phyloP scores from a whole-genome alignment of 140 eudicot genomes.

The Bidens hawaiensis region DNA sequence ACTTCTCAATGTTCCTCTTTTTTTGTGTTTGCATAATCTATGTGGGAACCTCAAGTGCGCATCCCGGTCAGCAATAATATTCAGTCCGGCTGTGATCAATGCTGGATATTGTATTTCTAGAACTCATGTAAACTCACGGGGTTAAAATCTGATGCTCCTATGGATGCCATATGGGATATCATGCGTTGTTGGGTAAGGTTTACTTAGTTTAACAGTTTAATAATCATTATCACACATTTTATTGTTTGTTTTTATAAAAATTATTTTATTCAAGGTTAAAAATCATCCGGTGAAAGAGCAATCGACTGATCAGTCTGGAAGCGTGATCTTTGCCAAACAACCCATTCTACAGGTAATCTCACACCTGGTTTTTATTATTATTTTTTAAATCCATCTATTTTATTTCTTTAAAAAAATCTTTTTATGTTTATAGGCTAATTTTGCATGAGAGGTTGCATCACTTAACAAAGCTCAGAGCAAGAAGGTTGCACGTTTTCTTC shows the following conservation, averaged over 20 bases:
- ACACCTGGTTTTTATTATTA: background rate
- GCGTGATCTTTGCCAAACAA: too few relatives aligned
- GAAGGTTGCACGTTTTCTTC: too few relatives aligned
- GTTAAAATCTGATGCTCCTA: slow-evolving; percentile 83
- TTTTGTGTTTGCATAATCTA: slow-evolving; percentile 83
- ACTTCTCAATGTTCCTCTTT: slow-evolving; percentile 84
- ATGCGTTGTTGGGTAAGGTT: slow-evolving; percentile 95
- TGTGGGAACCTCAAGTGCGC: slow-evolving; percentile 90
- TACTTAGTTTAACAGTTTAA: too few relatives aligned
- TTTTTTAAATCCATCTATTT: background rate
- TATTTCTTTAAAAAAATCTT: background rate
- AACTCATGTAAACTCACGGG: slow-evolving; percentile 79
- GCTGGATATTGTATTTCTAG: slow-evolving; percentile 96
- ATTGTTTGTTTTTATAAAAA: background rate
- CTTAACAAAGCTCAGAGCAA: slow-evolving; percentile 94
- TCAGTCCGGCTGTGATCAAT: slow-evolving; percentile 84
- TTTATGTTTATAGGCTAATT: slow-evolving; percentile 56
- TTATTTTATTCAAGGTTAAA: too few relatives aligned
- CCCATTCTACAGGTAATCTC: slow-evolving; percentile 60
- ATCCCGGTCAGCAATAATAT: slow-evolving; percentile 84
- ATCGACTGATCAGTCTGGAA: too few relatives aligned
- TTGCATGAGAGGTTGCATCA: slow-evolving; percentile 77
- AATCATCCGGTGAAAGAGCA: too few relatives aligned
- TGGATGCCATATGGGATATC: slow-evolving; percentile 96
- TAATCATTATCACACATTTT: background rate